Evolutionary conservation across 371 early-diverging fungal genomes (phyloP).

Genomic region (Agmasoma carcini): DNA sequence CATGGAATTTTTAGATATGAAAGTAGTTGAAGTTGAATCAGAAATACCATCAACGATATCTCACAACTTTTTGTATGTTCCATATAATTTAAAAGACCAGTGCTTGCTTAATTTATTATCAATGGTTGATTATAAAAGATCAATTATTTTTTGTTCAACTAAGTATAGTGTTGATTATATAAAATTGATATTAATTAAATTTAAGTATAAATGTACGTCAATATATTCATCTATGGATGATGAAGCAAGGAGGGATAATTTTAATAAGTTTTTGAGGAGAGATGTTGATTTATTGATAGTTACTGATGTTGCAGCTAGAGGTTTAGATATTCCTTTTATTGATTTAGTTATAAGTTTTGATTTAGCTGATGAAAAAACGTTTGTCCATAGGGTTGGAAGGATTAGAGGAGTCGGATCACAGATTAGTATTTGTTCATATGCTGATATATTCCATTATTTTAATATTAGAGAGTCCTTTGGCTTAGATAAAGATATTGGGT

Average conservation of each 20-base stretch:
- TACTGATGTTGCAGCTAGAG: constrained; percentile 94
- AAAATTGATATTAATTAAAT: constrained; percentile 19
- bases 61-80: constrained; percentile 42
- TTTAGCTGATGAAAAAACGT: constrained; percentile 75
- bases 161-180: constrained; percentile 36
- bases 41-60: constrained; percentile 32
- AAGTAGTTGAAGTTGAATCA: constrained; percentile 36
- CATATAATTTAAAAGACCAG: constrained; percentile 35
- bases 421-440: constrained; percentile 66
- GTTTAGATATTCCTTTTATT: constrained; percentile 88
- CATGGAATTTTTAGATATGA: constrained; percentile 23
- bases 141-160: constrained; percentile 42
- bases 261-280: constrained; percentile 54
- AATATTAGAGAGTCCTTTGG: constrained; percentile 41
- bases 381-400: constrained; percentile 93
- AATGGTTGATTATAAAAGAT: constrained; percentile 32
- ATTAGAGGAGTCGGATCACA: constrained; percentile 77
- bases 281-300: constrained; percentile 70
- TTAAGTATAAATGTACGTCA: constrained; percentile 50
- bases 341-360: constrained; percentile 91
- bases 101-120: constrained; percentile 26
- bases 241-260: constrained; percentile 40
- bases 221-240: constrained; percentile 45
- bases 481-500: constrained; percentile 37
- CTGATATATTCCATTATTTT: constrained; percentile 57